These are phyloP conservation scores for Diophrys sp. DNA, from an alignment of 73 alveolate genomes.

Conservation along the genomic window DNA sequence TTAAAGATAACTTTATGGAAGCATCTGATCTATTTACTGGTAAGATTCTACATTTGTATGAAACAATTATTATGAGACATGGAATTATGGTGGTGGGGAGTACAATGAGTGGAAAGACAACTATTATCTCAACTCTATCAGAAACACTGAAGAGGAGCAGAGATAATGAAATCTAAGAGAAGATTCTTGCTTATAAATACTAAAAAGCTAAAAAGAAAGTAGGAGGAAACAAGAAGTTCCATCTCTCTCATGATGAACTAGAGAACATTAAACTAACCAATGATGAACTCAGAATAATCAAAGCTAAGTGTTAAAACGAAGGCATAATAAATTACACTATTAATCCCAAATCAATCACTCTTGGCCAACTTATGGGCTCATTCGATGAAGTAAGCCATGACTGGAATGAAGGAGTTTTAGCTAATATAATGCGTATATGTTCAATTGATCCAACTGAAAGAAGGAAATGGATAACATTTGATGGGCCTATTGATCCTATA, in stretches of 20 bases:
- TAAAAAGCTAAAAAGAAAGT: slow-evolving; percentile 65
- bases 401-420: slow-evolving; percentile 87
- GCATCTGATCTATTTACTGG: slow-evolving; percentile 66
- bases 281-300: slow-evolving; percentile 52
- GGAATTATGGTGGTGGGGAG: slow-evolving; percentile 71
- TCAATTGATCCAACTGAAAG: slow-evolving; percentile 49
- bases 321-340: slow-evolving; percentile 84
- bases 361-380: slow-evolving; percentile 61
- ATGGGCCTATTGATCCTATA: slow-evolving; percentile 66
- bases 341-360: slow-evolving; percentile 37
- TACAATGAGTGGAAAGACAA: slow-evolving; percentile 77
- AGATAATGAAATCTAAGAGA: slow-evolving; percentile 64
- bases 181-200: slow-evolving; percentile 19
- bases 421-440: slow-evolving; percentile 81
- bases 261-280: slow-evolving; percentile 34
- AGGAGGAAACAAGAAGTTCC: slow-evolving; percentile 8
- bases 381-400: slow-evolving; percentile 66
- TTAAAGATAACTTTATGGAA: slow-evolving; percentile 62
- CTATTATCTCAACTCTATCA: slow-evolving; percentile 62
- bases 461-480: slow-evolving; percentile 64
- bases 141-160: slow-evolving; percentile 78
- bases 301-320: slow-evolving; percentile 60
- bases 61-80: slow-evolving; percentile 78
- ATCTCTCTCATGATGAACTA: slow-evolving; percentile 4
- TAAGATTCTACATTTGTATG: slow-evolving; percentile 79